Percentiles rank a stretch among this genome's conserved stretches.
phyloP scores from a whole-genome alignment of 176 grass and related monocot species.

The Pharus latifolius region DNA sequence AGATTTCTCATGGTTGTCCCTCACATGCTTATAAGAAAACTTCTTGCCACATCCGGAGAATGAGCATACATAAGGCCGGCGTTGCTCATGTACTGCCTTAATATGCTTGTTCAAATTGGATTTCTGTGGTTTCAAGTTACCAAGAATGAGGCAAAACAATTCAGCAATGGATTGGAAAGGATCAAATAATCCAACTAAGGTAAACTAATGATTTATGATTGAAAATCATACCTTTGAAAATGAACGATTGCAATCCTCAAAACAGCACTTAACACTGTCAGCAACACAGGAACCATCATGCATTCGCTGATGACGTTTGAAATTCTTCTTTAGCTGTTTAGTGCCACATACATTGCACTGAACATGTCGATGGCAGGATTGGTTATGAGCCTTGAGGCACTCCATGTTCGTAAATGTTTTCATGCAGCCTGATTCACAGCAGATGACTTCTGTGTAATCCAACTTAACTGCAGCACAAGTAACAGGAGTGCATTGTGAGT shows the following conservation, averaged over 20 bases:
- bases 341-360: constrained; percentile 48
- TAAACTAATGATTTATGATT: neutral
- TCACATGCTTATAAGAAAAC: constrained; percentile 74
- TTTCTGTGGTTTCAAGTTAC: constrained; percentile 34
- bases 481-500: neutral
- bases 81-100: constrained; percentile 48
- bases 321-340: constrained; percentile 76
- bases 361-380: constrained; percentile 46
- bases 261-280: constrained; percentile 45
- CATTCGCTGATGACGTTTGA: constrained; percentile 53
- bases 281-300: constrained; percentile 38
- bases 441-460: constrained; percentile 61
- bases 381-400: constrained; percentile 52
- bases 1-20: constrained; percentile 76
- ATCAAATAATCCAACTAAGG: neutral
- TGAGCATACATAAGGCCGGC: constrained; percentile 30
- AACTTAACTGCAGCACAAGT: constrained; percentile 38
- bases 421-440: constrained; percentile 53
- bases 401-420: constrained; percentile 47
- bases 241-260: constrained; percentile 46
- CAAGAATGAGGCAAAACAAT: neutral
- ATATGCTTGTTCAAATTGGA: constrained; percentile 65
- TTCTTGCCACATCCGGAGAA: constrained; percentile 55
- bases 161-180: neutral
- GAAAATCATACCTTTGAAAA: constrained; percentile 58